Evolutionary conservation across 1,284 basidiomycete species (phyloP).

Genomic region (Sparassis latifolia): DNA sequence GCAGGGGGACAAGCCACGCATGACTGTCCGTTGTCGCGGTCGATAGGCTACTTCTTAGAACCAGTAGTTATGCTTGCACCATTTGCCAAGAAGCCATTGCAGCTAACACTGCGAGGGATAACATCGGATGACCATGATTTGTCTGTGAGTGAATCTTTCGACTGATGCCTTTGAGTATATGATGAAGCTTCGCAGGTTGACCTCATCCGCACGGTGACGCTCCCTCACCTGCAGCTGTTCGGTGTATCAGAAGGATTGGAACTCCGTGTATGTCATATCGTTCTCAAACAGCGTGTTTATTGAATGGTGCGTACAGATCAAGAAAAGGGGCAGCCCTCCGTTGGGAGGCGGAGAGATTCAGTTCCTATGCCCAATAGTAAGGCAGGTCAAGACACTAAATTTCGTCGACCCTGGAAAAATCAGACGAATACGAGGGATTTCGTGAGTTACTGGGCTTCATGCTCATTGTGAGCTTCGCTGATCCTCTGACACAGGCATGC

Average conservation of each 20-base stretch:
- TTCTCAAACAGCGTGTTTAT: constrained; percentile 2
- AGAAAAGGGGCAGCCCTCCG: constrained; percentile 88
- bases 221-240: constrained; percentile 90
- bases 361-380: constrained; percentile 89
- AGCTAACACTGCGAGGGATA: constrained; percentile 80
- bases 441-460: constrained; percentile 46
- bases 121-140: constrained; percentile 89
- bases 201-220: constrained; percentile 84
- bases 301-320: constrained; percentile 55
- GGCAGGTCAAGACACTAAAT: constrained; percentile 86
- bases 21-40: constrained; percentile 82
- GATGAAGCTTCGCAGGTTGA: constrained; percentile 54
- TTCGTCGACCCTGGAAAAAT: constrained; percentile 90
- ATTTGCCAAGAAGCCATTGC: constrained; percentile 86
- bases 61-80: constrained; percentile 87
- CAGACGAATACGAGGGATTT: constrained; percentile 91
- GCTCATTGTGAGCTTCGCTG: not conserved
- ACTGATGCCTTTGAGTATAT: not conserved
- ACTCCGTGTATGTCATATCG: constrained; percentile 49
- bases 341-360: constrained; percentile 90
- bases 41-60: constrained; percentile 93
- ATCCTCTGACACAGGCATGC: constrained; percentile 56
- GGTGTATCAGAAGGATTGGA: constrained; percentile 85
- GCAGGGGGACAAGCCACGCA: constrained; percentile 80
- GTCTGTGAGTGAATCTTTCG: constrained; percentile 49